phyloP scores from a whole-genome alignment of 495 filamentous ascomycete species.

The Tuber brumale region DNA sequence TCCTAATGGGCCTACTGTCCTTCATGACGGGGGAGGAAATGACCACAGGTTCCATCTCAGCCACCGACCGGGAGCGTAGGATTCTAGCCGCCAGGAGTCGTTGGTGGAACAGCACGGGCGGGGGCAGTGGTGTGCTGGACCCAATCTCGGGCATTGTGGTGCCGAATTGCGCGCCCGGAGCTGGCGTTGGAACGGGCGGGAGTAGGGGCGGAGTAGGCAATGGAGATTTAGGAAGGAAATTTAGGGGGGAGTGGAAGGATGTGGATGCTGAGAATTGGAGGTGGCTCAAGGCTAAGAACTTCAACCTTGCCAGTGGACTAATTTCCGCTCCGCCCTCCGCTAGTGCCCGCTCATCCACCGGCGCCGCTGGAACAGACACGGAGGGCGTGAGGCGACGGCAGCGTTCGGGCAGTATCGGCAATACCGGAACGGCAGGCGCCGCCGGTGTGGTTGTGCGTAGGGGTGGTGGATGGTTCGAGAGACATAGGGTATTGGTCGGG shows the following conservation, averaged over 20 bases:
- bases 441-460: constrained; percentile 73
- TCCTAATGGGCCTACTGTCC: constrained; percentile 83
- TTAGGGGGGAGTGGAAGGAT: constrained; percentile 82
- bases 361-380: constrained; percentile 59
- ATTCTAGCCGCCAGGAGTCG: constrained; percentile 68
- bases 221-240: constrained; percentile 88
- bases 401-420: constrained; percentile 44
- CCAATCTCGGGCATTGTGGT: constrained; percentile 47
- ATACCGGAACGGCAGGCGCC: constrained; percentile 56
- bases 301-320: constrained; percentile 72
- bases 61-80: constrained; percentile 68
- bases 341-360: constrained; percentile 45
- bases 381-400: constrained; percentile 36
- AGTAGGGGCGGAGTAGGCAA: constrained; percentile 58
- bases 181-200: constrained; percentile 43
- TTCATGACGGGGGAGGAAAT: constrained; percentile 99
- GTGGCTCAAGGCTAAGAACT: constrained; percentile 77
- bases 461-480: constrained; percentile 71
- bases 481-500: constrained; percentile 67
- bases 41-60: constrained; percentile 89
- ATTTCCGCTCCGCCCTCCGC: constrained; percentile 47
- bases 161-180: constrained; percentile 40
- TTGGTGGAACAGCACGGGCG: constrained; percentile 97
- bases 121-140: constrained; percentile 60
- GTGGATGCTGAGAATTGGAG: constrained; percentile 85